These are phyloP conservation scores for Peronosclerospora sorghi DNA, from an alignment of 352 stramenopile genomes.

Conservation along the genomic window DNA sequence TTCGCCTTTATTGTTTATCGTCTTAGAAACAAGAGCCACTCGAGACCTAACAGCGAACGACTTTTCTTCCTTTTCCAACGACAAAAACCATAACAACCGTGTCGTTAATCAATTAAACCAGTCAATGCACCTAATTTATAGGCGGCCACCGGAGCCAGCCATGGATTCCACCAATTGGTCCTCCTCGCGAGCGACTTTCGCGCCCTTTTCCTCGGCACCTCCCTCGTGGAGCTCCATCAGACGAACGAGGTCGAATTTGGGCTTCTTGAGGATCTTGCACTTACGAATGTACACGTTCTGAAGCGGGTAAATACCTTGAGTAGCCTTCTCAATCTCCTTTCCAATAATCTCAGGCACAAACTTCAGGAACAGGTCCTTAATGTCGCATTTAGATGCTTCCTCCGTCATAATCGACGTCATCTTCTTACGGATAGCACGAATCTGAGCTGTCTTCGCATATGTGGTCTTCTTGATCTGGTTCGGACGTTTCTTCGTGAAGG, in stretches of 20 bases:
- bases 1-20: slow-evolving; percentile 80
- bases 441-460: slow-evolving; percentile 97
- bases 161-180: slow-evolving; percentile 83
- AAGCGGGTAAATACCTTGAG: slow-evolving; percentile 96
- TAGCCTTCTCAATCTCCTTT: slow-evolving; percentile 97
- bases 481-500: slow-evolving; percentile 98
- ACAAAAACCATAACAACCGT: slow-evolving; percentile 30
- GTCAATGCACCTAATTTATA: slow-evolving; percentile 54
- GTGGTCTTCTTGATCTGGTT: slow-evolving; percentile 99
- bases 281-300: slow-evolving; percentile 99
- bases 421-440: slow-evolving; percentile 96
- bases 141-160: slow-evolving; percentile 75
- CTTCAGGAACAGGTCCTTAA: slow-evolving; percentile 99
- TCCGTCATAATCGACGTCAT: slow-evolving; percentile 98
- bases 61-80: slow-evolving; percentile 20
- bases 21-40: slow-evolving; percentile 42
- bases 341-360: slow-evolving; percentile 97
- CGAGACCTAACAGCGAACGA: slow-evolving; percentile 2
- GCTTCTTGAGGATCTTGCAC: slow-evolving; percentile 99
- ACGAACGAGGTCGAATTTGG: slow-evolving; percentile 99
- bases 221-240: slow-evolving; percentile 99
- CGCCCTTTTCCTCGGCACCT: slow-evolving; percentile 86
- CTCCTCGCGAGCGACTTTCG: slow-evolving; percentile 81
- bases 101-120: slow-evolving; percentile 17
- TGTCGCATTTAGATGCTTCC: slow-evolving; percentile 95